These are phyloP conservation scores for Lyophyllum decastes DNA, from an alignment of 768 basidiomycete genomes.

Conservation along the genomic window DNA sequence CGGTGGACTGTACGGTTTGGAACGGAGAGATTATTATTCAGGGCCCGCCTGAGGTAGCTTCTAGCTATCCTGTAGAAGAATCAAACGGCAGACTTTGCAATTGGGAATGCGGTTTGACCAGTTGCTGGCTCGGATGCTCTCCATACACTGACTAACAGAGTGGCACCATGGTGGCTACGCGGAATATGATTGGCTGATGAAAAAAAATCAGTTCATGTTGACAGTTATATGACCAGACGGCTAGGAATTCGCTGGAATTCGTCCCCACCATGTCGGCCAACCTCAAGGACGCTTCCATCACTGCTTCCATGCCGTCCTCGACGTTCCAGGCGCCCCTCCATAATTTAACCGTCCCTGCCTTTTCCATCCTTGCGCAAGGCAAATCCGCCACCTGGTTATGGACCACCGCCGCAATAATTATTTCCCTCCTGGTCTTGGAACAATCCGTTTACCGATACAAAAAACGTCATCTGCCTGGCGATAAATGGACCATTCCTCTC, in stretches of 20 bases:
- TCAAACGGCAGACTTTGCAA: no score
- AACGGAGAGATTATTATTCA: no score
- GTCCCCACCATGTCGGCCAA: conserved; percentile 35
- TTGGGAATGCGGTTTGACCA: no score
- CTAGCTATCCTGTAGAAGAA: no score
- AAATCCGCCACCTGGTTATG: conserved; percentile 56
- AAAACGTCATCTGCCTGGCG: conserved; percentile 87
- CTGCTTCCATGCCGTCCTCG: conserved; percentile 45
- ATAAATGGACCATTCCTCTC: conserved; percentile 92
- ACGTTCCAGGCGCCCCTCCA: conserved; percentile 40
- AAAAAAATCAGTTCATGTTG: conserved; percentile 37
- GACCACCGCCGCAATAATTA: conserved; percentile 68
- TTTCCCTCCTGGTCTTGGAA: conserved; percentile 80
- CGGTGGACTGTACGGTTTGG: no score
- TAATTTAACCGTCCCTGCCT: conserved; percentile 48
- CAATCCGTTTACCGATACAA: conserved; percentile 88
- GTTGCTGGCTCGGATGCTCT: no score
- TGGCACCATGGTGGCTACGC: conserved; percentile 1
- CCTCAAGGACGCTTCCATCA: conserved; percentile 36
- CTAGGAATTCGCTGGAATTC: conserved; percentile 17
- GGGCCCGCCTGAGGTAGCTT: no score
- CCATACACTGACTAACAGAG: conserved; percentile 15
- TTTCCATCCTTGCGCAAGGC: conserved; percentile 37
- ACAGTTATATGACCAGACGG: conserved; percentile 9
- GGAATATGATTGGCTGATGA: conserved; percentile 38